phyloP scores from a whole-genome alignment of 495 filamentous ascomycete genomes.

The Penicillium cosmopolitanum region DNA sequence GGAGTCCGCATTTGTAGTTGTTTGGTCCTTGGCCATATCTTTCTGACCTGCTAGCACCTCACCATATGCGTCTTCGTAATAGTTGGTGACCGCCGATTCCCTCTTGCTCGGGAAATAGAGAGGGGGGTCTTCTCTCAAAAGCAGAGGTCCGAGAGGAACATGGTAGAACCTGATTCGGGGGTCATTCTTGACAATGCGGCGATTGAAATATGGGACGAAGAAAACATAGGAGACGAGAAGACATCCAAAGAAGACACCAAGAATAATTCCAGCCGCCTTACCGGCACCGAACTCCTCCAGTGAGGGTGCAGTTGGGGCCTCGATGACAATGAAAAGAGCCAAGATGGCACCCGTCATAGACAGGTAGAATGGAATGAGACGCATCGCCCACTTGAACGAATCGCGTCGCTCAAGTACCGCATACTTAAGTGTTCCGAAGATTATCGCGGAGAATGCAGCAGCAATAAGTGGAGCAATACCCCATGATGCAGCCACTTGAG shows the following conservation, averaged over 20 bases:
- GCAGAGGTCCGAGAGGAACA: conserved; percentile 58
- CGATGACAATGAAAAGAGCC: conserved; percentile 62
- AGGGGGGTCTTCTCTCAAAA: conserved; percentile 49
- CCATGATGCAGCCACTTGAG: conserved; percentile 64
- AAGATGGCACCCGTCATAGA: conserved; percentile 62
- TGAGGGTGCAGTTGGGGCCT: conserved; percentile 36
- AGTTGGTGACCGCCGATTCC: conserved; percentile 45
- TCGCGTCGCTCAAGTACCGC: conserved; percentile 61
- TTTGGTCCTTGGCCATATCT: conserved; percentile 9
- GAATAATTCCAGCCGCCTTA: conserved; percentile 57
- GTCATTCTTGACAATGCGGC: conserved; percentile 59
- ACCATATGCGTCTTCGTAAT: conserved; percentile 51
- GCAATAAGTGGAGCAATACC: conserved; percentile 65
- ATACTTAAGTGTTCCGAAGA: conserved; percentile 68
- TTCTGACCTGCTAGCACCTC: conserved; percentile 29
- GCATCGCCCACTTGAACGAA: conserved; percentile 60
- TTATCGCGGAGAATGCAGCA: conserved; percentile 59
- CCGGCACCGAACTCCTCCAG: conserved; percentile 54
- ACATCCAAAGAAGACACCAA: conserved; percentile 60
- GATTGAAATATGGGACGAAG: conserved; percentile 66
- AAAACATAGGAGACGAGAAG: conserved; percentile 57
- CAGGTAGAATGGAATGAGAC: conserved; percentile 64
- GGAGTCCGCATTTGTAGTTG: conserved; percentile 8
- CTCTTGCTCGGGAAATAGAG: conserved; percentile 53
- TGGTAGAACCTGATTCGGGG: conserved; percentile 61